Base-by-base conservation (phyloP, 805 yeast genomes). In the Sugiyamaella qingdaonensis region DNA sequence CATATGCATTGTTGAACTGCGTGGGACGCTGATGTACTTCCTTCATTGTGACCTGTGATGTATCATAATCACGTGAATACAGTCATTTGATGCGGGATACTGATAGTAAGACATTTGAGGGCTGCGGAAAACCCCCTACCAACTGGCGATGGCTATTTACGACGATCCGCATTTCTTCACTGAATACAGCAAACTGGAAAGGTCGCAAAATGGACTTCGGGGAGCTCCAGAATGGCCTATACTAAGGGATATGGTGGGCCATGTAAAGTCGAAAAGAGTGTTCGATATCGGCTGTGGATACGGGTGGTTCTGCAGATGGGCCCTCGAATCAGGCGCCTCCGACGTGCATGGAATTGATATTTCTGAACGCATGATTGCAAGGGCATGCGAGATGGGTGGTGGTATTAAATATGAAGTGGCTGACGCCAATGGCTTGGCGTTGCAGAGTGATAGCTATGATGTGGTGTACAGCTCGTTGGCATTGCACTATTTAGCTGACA, bases 291-390 rank as follows among this genome's bases (percentile, higher is more conserved):
- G 43, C 13, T 39, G 43, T 19, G 43, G 43, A 13, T 39, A 39
- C 24, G 43, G 43, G 24, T 39, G 43, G 43, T 39, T 39, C 19
- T 39, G 43, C 24, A 39, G 43, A 39, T 39, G 43, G 43, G 24
- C 24, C 13, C 13, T 39, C 21, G 19, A 19, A 16, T 14, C 19
- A 19, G 43, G 43, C 8, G 43, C 43, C 4, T 10, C 14, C 9
- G 5, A 11, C 24, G 43, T 39, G 13, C 24, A 16, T 39, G 43
- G 43, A 3, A 19, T 39, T 39, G 43, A 39, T 9, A 16, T 16
- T 21, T 39, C 43, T 16, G 21, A 13, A 5, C 13, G 13, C 5
- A 39, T 39, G 43, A 14, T 39, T 19, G 19, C 16, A 10, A 14
- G 13, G 19, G 43, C 43, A 14, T 21, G 43, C 21, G 24, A 39